Evolutionary conservation across 2,329 filamentous ascomycete genomes (phyloP), one percentile per base, ranked within the genome.

Genomic region (Sporothrix phasma): DNA sequence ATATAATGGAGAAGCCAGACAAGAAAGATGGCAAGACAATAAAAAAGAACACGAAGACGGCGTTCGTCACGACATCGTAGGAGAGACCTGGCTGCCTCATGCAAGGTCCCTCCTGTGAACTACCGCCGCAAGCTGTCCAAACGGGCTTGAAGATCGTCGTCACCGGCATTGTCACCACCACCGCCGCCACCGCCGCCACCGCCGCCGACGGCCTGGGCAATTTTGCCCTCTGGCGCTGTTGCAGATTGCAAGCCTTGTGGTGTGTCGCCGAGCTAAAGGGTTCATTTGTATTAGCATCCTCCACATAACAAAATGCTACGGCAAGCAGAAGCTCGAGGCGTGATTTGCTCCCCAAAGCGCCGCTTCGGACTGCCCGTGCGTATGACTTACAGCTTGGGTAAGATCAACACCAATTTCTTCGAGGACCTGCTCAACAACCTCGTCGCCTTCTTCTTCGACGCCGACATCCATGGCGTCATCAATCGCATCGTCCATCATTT

Each of bases 401-500:
- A 97, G 82, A 72, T 99, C 93, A 34, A 99, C 87, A 62, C 94
- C 94, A 74, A 99, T 96, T 77, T 97, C 94, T 73, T 97, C 94
- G 71, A 99, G 76, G 5, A 99, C 90, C 76, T 97, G 92, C 71
- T 96, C 95, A 39, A 99, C 92, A 13, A 97, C 90, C 74, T 99
- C 94, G 70, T 99, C 94, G 39, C 92, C 90, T 75, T 97, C 94
- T 71, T 96, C 94, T 72, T 99, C 94, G 66, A 96, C 86, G 17
- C 84, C 85, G 43, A 96, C 80, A 26, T 95, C 94, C 71, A 94
- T 97, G 59, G 93, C 92, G 74, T 99, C 94, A 73, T 99, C 94
- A 66, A 99, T 94, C 22, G 92, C 93, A 76, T 97, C 94, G 73
- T 97, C 93, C 94, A 99, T 97, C 90, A 99, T 97, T 76, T 97